These are phyloP conservation scores for Azolla pinnata DNA, from an alignment of 75 land plant species.

Conservation along the genomic window DNA sequence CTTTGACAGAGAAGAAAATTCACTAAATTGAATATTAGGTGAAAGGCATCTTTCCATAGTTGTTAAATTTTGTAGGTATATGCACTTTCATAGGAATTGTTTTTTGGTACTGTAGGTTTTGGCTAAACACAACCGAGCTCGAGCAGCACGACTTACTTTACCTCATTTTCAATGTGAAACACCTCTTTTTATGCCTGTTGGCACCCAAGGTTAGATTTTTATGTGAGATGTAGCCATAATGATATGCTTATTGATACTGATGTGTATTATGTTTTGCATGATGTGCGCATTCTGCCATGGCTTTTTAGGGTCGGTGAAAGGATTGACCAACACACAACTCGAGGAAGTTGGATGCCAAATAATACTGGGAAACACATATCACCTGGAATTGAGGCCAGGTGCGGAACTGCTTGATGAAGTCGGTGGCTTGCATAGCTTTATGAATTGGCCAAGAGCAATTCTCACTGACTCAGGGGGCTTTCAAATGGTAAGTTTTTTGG, in stretches of 20 bases:
- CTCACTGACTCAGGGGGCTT: conserved; percentile 99
- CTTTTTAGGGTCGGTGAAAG: conserved; percentile 93
- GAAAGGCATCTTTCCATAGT: too few species aligned
- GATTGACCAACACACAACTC: conserved; percentile 72
- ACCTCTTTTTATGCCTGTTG: conserved; percentile 98
- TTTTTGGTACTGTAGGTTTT: conserved; percentile 41
- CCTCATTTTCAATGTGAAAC: conserved; percentile 84
- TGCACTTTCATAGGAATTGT: too few species aligned
- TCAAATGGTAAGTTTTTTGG: conserved; percentile 62
- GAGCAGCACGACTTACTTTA: conserved; percentile 74
- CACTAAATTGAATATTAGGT: too few species aligned
- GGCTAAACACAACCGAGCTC: conserved; percentile 86
- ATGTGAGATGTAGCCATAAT: neutral
- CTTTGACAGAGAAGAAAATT: too few species aligned
- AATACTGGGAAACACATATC: conserved; percentile 95
- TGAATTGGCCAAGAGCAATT: conserved; percentile 94
- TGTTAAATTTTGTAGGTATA: too few species aligned
- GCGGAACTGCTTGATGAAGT: conserved; percentile 80
- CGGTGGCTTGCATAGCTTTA: conserved; percentile 96
- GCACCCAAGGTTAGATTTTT: conserved; percentile 76
- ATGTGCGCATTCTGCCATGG: neutral
- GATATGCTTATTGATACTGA: neutral
- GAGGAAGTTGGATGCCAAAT: conserved; percentile 98
- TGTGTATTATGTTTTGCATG: neutral
- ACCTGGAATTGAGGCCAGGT: conserved; percentile 86